Evolutionary conservation across 2,329 filamentous ascomycete genomes (phyloP), one percentile per base, ranked within the genome.

Genomic region (Aspergillus hiratsukae): DNA sequence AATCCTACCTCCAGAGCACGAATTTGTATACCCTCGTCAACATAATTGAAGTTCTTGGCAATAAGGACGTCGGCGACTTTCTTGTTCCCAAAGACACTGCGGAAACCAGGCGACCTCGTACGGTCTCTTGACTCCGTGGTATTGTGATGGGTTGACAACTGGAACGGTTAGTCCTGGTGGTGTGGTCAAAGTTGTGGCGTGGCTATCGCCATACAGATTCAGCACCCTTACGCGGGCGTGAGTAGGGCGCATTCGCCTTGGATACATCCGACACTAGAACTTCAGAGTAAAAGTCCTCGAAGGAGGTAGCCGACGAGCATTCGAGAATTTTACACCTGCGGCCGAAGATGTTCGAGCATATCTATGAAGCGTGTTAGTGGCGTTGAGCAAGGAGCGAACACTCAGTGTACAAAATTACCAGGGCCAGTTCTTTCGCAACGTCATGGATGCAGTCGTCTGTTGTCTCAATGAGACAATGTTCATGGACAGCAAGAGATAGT

Each of bases 401-500:
- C 7, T 37, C 14, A 37, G 29, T 52, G 37, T 28, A 17, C 9
- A 49, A 19, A 55, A 56, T 37, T 75, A 90, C 88, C 68, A 94
- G 76, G 60, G 84, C 82, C 23, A 96, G 78, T 72, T 96, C 91
- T 52, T 84, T 81, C 46, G 87, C 81, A n/a, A 96, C 78, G 61
- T 86, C 82, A 71, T 88, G 81, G 55, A 93, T 75, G 52, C 79
- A 76, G 37, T 83, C 76, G 4, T 77, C 71, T 2, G 86, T 83
- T 17, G 90, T 89, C 73, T 91, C 88, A 68, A 97, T 85, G 65
- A 97, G 86, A 76, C 91, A 96, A 73, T 97, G 92, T 72, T 96
- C 89, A 62, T 87, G 83, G 58, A 87, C 86, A 60, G 91, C 81
- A 52, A 97, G 83, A 69, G 88, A 92, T 51, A 97, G 83, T 43